Conservation (phyloP, 495 filamentous ascomycete species). For the Peziza echinospora region DNA sequence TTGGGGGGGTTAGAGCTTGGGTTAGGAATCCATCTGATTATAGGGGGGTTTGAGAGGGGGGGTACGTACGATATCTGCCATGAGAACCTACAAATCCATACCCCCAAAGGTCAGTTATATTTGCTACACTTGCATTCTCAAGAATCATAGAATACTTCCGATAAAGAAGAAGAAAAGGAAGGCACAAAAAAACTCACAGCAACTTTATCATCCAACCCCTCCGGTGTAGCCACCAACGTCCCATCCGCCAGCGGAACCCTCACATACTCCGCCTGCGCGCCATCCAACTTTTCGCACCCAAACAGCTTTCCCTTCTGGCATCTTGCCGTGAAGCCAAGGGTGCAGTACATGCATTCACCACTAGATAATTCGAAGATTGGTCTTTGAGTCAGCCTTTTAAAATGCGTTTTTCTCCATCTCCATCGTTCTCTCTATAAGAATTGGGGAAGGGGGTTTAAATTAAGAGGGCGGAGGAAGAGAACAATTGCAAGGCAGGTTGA, state of each 20-base stretch:
- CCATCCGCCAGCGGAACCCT: conserved; percentile 69
- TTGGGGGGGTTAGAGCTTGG: conserved; percentile 1
- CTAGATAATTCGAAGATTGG: conserved; percentile 22
- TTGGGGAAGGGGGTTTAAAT: too few species aligned
- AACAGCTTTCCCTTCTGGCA: conserved; percentile 59
- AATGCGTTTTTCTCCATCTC: too few species aligned
- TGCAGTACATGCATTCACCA: conserved; percentile 79
- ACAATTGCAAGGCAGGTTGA: not conserved
- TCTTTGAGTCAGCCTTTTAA: not conserved
- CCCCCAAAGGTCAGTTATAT: not conserved
- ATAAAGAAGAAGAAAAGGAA: too few species aligned
- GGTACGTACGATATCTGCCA: conserved; percentile 46
- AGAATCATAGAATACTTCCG: too few species aligned
- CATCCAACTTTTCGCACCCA: conserved; percentile 52
- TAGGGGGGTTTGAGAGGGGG: not conserved
- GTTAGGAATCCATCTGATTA: conserved; percentile 10
- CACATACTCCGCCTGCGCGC: conserved; percentile 80
- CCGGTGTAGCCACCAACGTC: conserved; percentile 55
- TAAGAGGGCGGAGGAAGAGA: too few species aligned
- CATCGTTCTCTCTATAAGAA: too few species aligned
- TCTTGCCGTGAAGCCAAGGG: conserved; percentile 55
- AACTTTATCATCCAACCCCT: conserved; percentile 50
- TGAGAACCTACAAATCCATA: conserved; percentile 32
- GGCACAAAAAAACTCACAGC: conserved; percentile 29
- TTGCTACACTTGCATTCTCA: not conserved